Evolutionary conservation across 805 yeast genomes (phyloP), one percentile per base, ranked within the genome.

Genomic region (Hanseniaspora pseudoguilliermondii): DNA sequence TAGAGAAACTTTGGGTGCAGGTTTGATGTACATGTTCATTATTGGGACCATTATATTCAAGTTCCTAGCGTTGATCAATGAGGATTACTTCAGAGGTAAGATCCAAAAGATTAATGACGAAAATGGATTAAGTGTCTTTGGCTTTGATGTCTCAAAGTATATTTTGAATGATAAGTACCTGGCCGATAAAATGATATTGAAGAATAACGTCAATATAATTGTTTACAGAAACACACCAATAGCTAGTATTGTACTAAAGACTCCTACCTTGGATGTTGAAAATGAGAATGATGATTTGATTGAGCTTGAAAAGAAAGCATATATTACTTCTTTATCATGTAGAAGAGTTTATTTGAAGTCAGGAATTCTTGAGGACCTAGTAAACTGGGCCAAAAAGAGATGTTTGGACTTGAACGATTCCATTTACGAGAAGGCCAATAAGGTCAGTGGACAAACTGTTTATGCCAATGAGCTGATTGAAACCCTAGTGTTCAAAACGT

Each of bases 151-250:
- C 58, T 67, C 63, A 25, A 67, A 73, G 50, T 81, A 79, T n/a
- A 65, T 64, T 23, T 61, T 54, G 58, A 60, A 59, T 9, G 64
- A 62, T 35, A 61, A 63, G 34, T 44, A 59, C 40, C 59, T 59
- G 53, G 50, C 65, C 57, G 57, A 73, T 68, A 60, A 71, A 61
- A 61, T 63, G 50, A 59, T 62, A 61, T 76, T 77, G 21, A 70
- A 53, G 32, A 53, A 73, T 16, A 77, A 82, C 60, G 73, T 87
- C 0, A 77, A 76, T 51, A 63, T 82, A 41, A 73, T 84, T 29
- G 65, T 77, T 18, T 85, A 84, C 69, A 77, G 90, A 63, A 78
- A 77, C n/a, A 72, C 82, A 0, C 90, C 93, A 18, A 81, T 86
- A 64, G 88, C 89, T 0, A 71, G 82, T 39, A 71, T 77, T 34